Base-by-base conservation (phyloP, 2,329 filamentous ascomycete genomes). In the Xylaria sp. region DNA sequence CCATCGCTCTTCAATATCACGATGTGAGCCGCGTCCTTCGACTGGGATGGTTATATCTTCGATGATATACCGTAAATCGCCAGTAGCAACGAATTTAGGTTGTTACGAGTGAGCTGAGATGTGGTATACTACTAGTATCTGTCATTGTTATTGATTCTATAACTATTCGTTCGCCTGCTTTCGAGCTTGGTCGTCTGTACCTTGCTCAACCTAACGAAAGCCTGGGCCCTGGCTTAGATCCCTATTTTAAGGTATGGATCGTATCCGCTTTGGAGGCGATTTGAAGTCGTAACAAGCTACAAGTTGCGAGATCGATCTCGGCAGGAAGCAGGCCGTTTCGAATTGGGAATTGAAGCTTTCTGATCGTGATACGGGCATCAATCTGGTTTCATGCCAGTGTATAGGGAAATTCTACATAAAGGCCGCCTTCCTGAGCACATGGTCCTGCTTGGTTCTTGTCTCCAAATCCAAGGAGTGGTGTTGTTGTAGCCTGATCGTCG, bases 291-390 rank as follows among this genome's bases (percentile, higher is more conserved):
- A 32, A 51, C n/a, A 57, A 36, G 24, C 50, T 61, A 55, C 50
- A 48, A 24, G 51, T 60, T 61, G 65, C 59, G 69, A 71, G 69
- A 71, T 68, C 62, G 42, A 69, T 69, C 68, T 68, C 68, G 69
- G 67, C 14, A 34, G 39, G 55, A 62, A 24, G 36, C 1, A 36
- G 9, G 47, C 70, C 68, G 70, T 32, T 56, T 65, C 58, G 17
- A 47, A 62, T 59, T 54, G 39, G 58, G 51, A n/a, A 39, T 62
- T 56, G 63, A 62, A 17, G 59, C 51, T 45, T 32, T 42, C 45
- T 63, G 14, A 11, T 45, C 21, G n/a, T 61, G 42, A 64, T 64
- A 60, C 56, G 39, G 39, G 39, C 14, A 1, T 21, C 34, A 32
- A 12, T 57, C 34, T 21, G 9, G 54, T 67, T 45, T n/a, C 36